Percentiles rank a stretch among this genome's conserved stretches.
Conservation (phyloP, 2,329 filamentous ascomycete species). For the Calonectria henricotiae region DNA sequence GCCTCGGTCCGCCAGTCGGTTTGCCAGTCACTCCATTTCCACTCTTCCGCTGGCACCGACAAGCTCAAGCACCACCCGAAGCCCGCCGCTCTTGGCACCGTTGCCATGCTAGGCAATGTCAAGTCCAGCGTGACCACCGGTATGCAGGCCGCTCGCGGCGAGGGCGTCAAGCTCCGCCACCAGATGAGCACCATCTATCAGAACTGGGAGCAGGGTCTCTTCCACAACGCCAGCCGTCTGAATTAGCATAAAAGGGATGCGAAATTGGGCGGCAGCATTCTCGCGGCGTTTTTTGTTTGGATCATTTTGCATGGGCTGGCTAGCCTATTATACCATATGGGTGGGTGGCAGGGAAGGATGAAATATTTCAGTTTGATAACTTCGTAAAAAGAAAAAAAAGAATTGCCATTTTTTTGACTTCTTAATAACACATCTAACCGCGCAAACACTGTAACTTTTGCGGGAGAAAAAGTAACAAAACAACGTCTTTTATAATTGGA, state of each 20-base stretch:
- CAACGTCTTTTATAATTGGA: conserved; percentile 51
- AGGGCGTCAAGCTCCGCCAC: conserved; percentile 42
- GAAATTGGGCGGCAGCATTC: not conserved
- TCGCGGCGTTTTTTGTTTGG: conserved; percentile 27
- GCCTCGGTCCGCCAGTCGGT: conserved; percentile 50
- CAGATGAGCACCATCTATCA: conserved; percentile 50
- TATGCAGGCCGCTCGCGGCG: conserved; percentile 34
- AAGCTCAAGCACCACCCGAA: conserved; percentile 46
- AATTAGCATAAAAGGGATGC: conserved; percentile 2
- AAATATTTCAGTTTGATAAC: conserved; percentile 28
- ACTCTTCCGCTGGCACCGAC: conserved; percentile 37
- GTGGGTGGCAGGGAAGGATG: conserved; percentile 14
- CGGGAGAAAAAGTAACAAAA: conserved; percentile 37
- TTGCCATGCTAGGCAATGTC: conserved; percentile 47
- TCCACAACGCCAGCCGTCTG: conserved; percentile 37
- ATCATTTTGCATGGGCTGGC: conserved; percentile 10
- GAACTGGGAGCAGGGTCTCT: conserved; percentile 44
- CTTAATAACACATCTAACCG: conserved; percentile 31
- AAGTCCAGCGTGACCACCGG: conserved; percentile 35
- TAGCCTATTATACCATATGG: conserved; percentile 3
- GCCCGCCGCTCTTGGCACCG: conserved; percentile 50
- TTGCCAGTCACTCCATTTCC: conserved; percentile 48
- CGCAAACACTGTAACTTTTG: conserved; percentile 30
- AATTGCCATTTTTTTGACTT: conserved; percentile 28
- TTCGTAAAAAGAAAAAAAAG: conserved; percentile 28